These are phyloP conservation scores for Penicillium sp. DNA, from an alignment of 2,329 filamentous ascomycete species.

Conservation along the genomic window DNA sequence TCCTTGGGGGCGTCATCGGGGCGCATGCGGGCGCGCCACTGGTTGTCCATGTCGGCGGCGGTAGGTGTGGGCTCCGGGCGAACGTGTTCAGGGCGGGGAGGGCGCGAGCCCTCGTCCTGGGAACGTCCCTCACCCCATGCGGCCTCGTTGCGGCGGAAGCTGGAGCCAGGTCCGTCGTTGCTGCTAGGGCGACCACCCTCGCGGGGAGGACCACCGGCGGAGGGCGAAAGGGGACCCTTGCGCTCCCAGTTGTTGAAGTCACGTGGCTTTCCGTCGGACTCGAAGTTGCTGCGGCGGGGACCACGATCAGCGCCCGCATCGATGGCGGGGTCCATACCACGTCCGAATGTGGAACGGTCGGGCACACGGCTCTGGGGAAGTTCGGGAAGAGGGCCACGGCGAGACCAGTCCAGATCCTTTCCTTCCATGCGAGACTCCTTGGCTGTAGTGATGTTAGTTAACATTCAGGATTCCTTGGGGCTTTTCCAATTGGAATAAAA, in stretches of 20 bases:
- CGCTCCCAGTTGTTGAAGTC: constrained; percentile 93
- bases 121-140: constrained; percentile 71
- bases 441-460: constrained; percentile 58
- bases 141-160: constrained; percentile 68
- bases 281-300: constrained; percentile 65
- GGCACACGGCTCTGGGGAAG: constrained; percentile 61
- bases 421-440: constrained; percentile 76
- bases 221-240: constrained; percentile 83
- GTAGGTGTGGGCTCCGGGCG: constrained; percentile 72
- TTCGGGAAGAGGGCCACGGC: constrained; percentile 84
- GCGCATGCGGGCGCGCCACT: constrained; percentile 90
- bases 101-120: constrained; percentile 71
- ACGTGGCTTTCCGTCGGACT: constrained; percentile 72
- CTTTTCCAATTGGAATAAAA: too few species aligned
- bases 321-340: constrained; percentile 56
- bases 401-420: constrained; percentile 89
- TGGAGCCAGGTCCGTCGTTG: constrained; percentile 60
- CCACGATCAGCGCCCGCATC: constrained; percentile 66
- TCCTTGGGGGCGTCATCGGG: constrained; percentile 76
- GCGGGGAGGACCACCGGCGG: constrained; percentile 51
- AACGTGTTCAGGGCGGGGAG: constrained; percentile 69
- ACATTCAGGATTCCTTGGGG: neutral
- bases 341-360: constrained; percentile 57
- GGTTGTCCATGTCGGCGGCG: constrained; percentile 87
- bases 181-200: constrained; percentile 62